These are phyloP conservation scores for Euphorbia tirucalli DNA, from an alignment of 345 rosid species.

Conservation along the genomic window DNA sequence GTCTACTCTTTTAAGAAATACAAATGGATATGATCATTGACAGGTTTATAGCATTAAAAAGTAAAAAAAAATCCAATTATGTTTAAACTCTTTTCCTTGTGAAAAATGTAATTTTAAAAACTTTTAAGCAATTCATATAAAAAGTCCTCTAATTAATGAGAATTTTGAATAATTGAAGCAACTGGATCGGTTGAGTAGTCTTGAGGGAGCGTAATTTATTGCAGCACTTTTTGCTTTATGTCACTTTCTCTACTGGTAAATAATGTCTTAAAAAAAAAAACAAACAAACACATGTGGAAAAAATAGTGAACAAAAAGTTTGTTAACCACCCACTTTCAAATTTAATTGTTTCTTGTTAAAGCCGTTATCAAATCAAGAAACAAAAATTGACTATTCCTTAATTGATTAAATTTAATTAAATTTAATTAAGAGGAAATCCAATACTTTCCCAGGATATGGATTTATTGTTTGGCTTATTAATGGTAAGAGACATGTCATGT, in stretches of 20 bases:
- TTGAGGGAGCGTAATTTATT: neutral
- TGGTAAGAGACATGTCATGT: slow-evolving; percentile 21
- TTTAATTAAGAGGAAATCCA: neutral
- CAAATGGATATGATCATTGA: too few relatives aligned
- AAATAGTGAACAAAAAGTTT: slow-evolving; percentile 16
- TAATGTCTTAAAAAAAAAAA: neutral
- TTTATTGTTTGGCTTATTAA: neutral
- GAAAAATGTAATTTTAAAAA: too few relatives aligned
- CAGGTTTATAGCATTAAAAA: too few relatives aligned
- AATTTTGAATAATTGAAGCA: too few relatives aligned
- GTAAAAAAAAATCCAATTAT: too few relatives aligned
- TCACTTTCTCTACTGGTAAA: slow-evolving; percentile 12
- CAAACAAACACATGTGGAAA: neutral
- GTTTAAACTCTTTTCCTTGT: too few relatives aligned
- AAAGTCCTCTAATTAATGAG: too few relatives aligned
- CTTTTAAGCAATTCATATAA: too few relatives aligned
- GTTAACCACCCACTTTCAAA: slow-evolving; percentile 33
- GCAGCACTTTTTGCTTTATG: neutral
- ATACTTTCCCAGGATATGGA: neutral
- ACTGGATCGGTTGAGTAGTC: slow-evolving; percentile 10
- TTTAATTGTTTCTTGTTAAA: slow-evolving; percentile 41
- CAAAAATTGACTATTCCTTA: neutral
- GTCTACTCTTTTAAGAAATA: too few relatives aligned
- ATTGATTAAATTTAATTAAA: neutral
- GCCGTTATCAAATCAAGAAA: slow-evolving; percentile 41